A percentile compares a stretch with the other conserved stretches of the same genome.
Conservation (phyloP, 352 stramenopile species). For the Pythium insidiosum region DNA sequence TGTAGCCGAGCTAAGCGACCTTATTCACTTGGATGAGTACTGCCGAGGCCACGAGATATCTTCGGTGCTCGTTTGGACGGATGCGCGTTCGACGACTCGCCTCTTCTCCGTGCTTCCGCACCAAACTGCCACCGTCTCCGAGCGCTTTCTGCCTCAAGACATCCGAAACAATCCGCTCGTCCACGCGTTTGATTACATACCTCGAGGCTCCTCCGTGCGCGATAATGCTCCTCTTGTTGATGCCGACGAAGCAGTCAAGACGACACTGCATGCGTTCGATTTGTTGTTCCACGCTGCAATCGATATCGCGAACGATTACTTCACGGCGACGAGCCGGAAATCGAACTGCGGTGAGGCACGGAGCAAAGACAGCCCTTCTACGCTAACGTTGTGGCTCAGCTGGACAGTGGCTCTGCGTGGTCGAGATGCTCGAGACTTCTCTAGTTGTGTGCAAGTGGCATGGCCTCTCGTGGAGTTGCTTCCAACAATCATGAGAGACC, state of each 20-base stretch:
- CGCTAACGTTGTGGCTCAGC: neutral
- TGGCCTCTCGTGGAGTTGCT: neutral
- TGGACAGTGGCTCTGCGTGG: neutral
- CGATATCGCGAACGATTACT: neutral
- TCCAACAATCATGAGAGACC: neutral
- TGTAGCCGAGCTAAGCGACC: no score
- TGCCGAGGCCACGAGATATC: neutral
- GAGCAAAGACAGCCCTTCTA: no score
- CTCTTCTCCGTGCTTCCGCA: neutral
- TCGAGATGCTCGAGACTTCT: neutral
- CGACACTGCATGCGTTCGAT: slow-evolving; percentile 4
- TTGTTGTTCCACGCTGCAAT: slow-evolving; percentile 6
- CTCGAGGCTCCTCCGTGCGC: neutral
- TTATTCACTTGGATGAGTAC: neutral
- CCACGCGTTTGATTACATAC: neutral
- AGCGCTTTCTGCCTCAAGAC: neutral
- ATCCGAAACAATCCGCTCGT: neutral
- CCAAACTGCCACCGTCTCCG: neutral
- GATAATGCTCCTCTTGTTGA: neutral
- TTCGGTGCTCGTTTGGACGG: neutral
- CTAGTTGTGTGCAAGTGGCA: neutral
- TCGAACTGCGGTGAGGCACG: neutral
- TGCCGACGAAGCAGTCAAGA: neutral
- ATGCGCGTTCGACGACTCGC: neutral
- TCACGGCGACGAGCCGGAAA: neutral